Evolutionary conservation across 1,284 basidiomycete species (phyloP).

Genomic region (Microbotryum silenes-acaulis): DNA sequence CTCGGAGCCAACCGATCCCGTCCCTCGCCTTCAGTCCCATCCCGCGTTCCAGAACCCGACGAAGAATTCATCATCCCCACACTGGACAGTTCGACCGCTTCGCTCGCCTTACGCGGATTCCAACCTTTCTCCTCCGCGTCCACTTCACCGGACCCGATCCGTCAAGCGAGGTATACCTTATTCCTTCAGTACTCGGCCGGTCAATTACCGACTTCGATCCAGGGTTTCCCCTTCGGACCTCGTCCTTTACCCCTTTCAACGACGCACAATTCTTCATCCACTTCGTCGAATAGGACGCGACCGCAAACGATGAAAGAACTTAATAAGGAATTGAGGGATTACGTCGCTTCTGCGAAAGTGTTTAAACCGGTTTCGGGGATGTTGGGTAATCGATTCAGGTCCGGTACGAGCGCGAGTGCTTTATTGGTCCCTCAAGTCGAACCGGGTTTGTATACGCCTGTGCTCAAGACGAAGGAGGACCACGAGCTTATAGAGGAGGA

Average conservation of each 20-base stretch:
- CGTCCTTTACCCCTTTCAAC: constrained; percentile 11
- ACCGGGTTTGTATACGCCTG: constrained; percentile 34
- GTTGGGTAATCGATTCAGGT: constrained; percentile 85
- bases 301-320: constrained; percentile 58
- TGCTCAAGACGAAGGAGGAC: constrained; percentile 41
- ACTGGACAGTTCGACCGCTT: constrained; percentile 68
- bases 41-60: constrained; percentile 30
- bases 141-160: constrained; percentile 40
- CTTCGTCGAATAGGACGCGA: constrained; percentile 3
- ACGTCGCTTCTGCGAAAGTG: constrained; percentile 73
- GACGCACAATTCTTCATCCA: background rate
- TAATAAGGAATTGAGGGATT: constrained; percentile 75
- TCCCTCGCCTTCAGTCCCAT: background rate
- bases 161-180: constrained; percentile 75
- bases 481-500: background rate
- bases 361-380: constrained; percentile 87
- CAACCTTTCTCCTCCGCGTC: constrained; percentile 60
- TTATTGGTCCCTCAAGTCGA: constrained; percentile 40
- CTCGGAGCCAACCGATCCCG: background rate
- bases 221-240: constrained; percentile 28
- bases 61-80: constrained; percentile 52
- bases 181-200: constrained; percentile 68
- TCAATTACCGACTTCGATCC: constrained; percentile 14
- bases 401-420: constrained; percentile 54
- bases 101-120: constrained; percentile 78